Evolutionary conservation across 2,329 filamentous ascomycete species (phyloP).

Genomic region (Fusarium subtropicale): DNA sequence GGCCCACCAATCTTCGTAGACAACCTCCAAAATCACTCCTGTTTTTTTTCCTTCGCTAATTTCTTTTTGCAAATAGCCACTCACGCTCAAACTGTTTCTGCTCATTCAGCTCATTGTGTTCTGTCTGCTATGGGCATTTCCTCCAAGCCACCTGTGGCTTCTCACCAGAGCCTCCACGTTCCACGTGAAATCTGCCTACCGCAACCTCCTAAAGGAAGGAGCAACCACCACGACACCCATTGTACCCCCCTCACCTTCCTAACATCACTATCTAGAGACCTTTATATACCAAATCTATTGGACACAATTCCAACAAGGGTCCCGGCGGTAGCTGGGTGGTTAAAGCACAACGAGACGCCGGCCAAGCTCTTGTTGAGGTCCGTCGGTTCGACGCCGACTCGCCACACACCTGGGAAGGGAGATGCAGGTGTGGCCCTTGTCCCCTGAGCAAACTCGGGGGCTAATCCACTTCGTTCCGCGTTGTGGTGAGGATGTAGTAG

Average conservation of each 20-base stretch:
- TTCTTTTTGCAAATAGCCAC: too few species aligned
- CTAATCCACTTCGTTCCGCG: slow-evolving; percentile 8
- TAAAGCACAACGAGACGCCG: neutral
- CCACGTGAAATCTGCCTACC: accelerated
- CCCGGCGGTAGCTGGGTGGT: slow-evolving; percentile 14
- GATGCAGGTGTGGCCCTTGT: slow-evolving; percentile 3
- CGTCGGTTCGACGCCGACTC: slow-evolving; percentile 10
- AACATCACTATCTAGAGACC: accelerated
- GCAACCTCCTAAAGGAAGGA: neutral
- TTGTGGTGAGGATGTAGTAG: slow-evolving; percentile 28
- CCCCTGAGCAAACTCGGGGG: slow-evolving; percentile 2
- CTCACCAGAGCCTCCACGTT: neutral
- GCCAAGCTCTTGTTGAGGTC: too few species aligned
- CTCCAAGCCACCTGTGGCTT: neutral
- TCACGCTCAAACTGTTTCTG: accelerated
- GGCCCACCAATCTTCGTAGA: neutral
- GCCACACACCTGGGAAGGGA: neutral
- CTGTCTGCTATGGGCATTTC: neutral
- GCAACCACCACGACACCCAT: neutral
- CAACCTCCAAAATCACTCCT: neutral
- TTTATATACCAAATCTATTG: neutral
- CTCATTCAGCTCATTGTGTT: neutral
- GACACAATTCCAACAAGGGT: neutral
- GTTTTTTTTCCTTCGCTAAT: neutral
- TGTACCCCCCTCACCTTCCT: neutral